These are phyloP conservation scores for Fusarium humuli DNA, from an alignment of 2,329 filamentous ascomycete species.

Conservation along the genomic window DNA sequence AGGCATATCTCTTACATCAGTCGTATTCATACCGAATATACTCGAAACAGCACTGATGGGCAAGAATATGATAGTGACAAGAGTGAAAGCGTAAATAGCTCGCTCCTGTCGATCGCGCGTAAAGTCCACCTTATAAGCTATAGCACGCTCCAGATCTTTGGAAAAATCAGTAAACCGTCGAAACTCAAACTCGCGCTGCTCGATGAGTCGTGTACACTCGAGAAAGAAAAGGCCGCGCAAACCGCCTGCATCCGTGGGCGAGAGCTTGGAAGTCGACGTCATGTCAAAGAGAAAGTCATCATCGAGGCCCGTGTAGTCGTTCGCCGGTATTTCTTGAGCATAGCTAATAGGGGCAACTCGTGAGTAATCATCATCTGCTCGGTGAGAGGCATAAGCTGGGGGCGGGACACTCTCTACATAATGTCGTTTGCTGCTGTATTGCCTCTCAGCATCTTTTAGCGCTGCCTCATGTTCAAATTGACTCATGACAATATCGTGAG, in stretches of 20 bases:
- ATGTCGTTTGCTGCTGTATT: conserved; percentile 10
- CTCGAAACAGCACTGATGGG: conserved; percentile 60
- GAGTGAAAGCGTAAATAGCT: conserved; percentile 62
- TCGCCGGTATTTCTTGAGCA: conserved; percentile 11
- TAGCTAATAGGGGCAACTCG: conserved; percentile 3
- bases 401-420: conserved; percentile 7
- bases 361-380: conserved; percentile 14
- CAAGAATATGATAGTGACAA: conserved; percentile 62
- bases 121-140: conserved; percentile 53
- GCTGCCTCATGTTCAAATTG: conserved; percentile 20
- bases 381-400: conserved; percentile 14
- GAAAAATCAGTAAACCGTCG: conserved; percentile 48
- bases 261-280: conserved; percentile 49
- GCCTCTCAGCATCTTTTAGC: conserved; percentile 14
- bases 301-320: conserved; percentile 41
- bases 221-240: conserved; percentile 54
- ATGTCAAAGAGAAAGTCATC: conserved; percentile 46
- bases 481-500: conserved; percentile 26
- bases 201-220: conserved; percentile 55
- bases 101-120: conserved; percentile 60
- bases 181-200: conserved; percentile 53
- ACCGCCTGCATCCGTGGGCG: conserved; percentile 53
- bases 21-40: conserved; percentile 66
- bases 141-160: conserved; percentile 47
- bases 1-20: conserved; percentile 63